A percentile compares a stretch with the other conserved stretches of the same genome.
phyloP scores from a whole-genome alignment of 805 yeast species.

The Candida takata region DNA sequence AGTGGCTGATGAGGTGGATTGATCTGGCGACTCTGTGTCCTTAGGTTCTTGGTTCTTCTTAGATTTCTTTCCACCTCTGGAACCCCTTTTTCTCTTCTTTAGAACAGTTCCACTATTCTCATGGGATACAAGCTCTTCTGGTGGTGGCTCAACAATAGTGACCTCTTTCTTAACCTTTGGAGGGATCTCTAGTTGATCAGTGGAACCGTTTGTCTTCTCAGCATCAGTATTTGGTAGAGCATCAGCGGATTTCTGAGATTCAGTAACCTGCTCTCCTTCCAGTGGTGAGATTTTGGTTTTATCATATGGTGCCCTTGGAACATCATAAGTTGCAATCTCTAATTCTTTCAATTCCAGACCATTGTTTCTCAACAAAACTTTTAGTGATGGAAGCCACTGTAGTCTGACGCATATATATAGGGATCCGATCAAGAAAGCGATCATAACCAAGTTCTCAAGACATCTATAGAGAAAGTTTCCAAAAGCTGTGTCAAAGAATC shows the following conservation, averaged over 20 bases:
- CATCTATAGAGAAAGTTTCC: slow-evolving; percentile 27
- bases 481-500: slow-evolving; percentile 18
- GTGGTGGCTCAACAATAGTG: slow-evolving; percentile 24
- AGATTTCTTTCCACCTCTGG: slow-evolving; percentile 72
- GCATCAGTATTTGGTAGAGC: background rate
- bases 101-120: slow-evolving; percentile 24
- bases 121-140: slow-evolving; percentile 12
- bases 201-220: background rate
- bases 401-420: slow-evolving; percentile 25
- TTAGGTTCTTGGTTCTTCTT: slow-evolving; percentile 21
- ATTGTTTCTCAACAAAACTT: slow-evolving; percentile 24
- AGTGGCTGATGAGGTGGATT: background rate
- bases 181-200: background rate
- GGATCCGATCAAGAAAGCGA: slow-evolving; percentile 23
- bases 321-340: background rate
- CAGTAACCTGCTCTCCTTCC: background rate
- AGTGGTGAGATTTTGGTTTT: background rate
- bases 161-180: slow-evolving; percentile 18
- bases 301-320: background rate
- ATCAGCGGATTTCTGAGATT: background rate
- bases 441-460: slow-evolving; percentile 34
- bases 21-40: slow-evolving; percentile 3
- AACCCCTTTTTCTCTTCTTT: slow-evolving; percentile 74
- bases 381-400: slow-evolving; percentile 27
- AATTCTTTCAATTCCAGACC: slow-evolving; percentile 26